Conservation (phyloP, 2,329 filamentous ascomycete genomes). For the Hypomyces rosellus region DNA sequence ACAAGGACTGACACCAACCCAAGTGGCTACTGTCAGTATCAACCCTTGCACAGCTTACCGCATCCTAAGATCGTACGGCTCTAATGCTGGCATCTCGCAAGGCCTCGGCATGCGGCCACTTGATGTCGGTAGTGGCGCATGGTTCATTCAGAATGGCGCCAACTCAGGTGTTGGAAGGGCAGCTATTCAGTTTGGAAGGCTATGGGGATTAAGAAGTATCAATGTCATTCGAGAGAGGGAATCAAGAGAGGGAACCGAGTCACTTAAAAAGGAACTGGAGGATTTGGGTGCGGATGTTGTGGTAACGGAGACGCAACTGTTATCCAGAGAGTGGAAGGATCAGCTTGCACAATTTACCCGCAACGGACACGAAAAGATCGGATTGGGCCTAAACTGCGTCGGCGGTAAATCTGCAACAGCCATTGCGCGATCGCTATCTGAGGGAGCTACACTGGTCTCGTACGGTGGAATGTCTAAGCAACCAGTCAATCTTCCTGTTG, state of each 20-base stretch:
- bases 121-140: conserved; percentile 56
- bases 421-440: conserved; percentile 66
- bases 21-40: conserved; percentile 82
- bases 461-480: conserved; percentile 95
- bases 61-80: conserved; percentile 77
- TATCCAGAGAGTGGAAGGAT: conserved; percentile 54
- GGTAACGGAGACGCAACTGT: conserved; percentile 50
- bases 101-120: conserved; percentile 41
- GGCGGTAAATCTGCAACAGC: conserved; percentile 78
- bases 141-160: conserved; percentile 96
- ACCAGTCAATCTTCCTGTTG: conserved; percentile 74
- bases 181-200: conserved; percentile 76
- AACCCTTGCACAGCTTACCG: conserved; percentile 94
- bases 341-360: conserved; percentile 60
- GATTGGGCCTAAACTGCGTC: conserved; percentile 85
- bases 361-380: conserved; percentile 63
- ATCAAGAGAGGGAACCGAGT: conserved; percentile 56
- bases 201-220: conserved; percentile 87
- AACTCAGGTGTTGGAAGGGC: conserved; percentile 90
- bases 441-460: conserved; percentile 72
- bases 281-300: conserved; percentile 52
- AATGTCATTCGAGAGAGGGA: conserved; percentile 77
- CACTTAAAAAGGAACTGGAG: conserved; percentile 45
- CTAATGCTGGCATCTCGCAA: conserved; percentile 37
- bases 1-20: conserved; percentile 63